Evolutionary conservation across 192 early-diverging fungal species (phyloP), one percentile per base, ranked within the genome.

Genomic region (Backusella morwellensis): DNA sequence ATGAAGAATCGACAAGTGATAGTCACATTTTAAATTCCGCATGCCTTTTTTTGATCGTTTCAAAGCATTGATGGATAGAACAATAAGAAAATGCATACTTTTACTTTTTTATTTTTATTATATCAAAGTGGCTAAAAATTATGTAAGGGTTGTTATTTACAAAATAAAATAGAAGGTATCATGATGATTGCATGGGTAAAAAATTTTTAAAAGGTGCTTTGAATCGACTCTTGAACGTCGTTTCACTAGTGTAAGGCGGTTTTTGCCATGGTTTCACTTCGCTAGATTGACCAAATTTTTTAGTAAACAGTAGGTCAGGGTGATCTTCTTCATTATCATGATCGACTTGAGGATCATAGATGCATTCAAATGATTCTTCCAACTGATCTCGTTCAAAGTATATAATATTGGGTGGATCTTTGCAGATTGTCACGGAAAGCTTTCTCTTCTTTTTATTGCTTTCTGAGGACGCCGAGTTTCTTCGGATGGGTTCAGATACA

Each of bases 301-400:
- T 23, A 42, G 21, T 12, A 63, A 63, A 63, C 9, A 63, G 56
- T 15, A 79, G 32, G 44, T 79, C 78, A 26, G 78, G 78, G n/a
- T 79, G 78, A 19, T 79, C 78, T 54, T 79, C 50, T 75, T 79
- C 78, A 17, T 79, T 67, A 59, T 79, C 78, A 40, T 79, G 78
- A 9, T 68, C 54, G 11, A 79, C 78, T 44, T 26, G 15, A 17
- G 78, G 78, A 66, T 79, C 78, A 75, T 75, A 79, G 23, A 79
- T 79, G 26, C 78, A 79, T 35, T 79, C 78, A 59, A 75, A 70
- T 21, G 44, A 68, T n/a, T 74, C 63, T 63, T 79, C 78, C 19
- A 68, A 4, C 19, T 50, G 35, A 26, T 68, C 66, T 38, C 68
- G 59, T 38, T 74, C 73, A 79, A 79, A 79, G 41, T 79, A 79